Evolutionary conservation across 2,329 filamentous ascomycete genomes (phyloP).

Genomic region (Sarocladiaceae sp.): DNA sequence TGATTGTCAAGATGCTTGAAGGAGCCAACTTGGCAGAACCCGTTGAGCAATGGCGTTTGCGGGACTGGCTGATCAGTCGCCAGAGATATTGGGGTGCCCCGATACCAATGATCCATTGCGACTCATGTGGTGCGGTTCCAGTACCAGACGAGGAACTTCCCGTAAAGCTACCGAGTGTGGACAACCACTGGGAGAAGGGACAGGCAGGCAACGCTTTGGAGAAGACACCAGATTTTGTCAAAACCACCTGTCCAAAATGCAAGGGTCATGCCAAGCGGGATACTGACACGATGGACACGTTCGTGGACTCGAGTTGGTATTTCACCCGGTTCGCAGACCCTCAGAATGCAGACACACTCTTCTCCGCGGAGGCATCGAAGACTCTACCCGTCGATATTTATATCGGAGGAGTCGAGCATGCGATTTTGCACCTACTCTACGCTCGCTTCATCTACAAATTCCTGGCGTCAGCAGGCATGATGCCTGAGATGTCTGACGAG

Average conservation of each 20-base stretch:
- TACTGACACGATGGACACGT: constrained; percentile 95
- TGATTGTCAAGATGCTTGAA: constrained; percentile 55
- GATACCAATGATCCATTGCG: constrained; percentile 83
- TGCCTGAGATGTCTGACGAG: constrained; percentile 30
- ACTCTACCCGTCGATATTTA: constrained; percentile 80
- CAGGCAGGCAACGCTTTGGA: constrained; percentile 76
- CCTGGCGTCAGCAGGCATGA: constrained; percentile 53
- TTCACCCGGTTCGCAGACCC: constrained; percentile 76
- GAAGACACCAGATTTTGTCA: constrained; percentile 66
- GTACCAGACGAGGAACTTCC: constrained; percentile 75
- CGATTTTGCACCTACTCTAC: constrained; percentile 85
- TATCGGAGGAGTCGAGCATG: constrained; percentile 84
- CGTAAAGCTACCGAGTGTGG: constrained; percentile 67
- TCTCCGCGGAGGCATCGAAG: constrained; percentile 56
- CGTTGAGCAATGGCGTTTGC: constrained; percentile 72
- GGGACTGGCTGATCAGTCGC: constrained; percentile 90
- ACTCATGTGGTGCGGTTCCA: constrained; percentile 70
- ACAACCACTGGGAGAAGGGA: constrained; percentile 63
- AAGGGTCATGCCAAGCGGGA: constrained; percentile 68
- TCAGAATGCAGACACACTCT: constrained; percentile 55
- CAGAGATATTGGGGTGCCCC: constrained; percentile 90
- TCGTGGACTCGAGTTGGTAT: constrained; percentile 95
- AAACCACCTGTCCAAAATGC: constrained; percentile 73
- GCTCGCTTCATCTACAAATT: constrained; percentile 90
- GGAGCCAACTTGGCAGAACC: constrained; percentile 53